Base-by-base conservation (phyloP, 768 basidiomycete species). In the Russula virescens region DNA sequence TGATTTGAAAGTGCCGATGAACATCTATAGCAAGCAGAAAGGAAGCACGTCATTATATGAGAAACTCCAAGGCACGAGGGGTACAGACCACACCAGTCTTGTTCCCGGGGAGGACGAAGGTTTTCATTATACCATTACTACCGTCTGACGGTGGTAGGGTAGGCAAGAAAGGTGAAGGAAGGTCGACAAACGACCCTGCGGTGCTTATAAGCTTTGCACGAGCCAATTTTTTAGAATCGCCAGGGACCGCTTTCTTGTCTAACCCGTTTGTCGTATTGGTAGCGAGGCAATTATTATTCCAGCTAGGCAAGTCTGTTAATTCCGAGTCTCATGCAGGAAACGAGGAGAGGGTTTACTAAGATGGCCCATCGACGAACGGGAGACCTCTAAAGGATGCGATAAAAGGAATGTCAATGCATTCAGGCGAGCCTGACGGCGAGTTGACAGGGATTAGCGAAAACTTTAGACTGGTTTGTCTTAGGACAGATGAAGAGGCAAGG, bases 271-370 rank as follows among this genome's bases (percentile, higher is more conserved):
- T 85, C 21, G 25, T 59, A 0, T 68, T 63, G 46, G 75, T 81
- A 0, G 81, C 82, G 16, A 76, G 82, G 69, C 86, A 87, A 66
- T 87, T 87, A 60, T 73, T 76, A 2, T 66, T 73, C 84, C 84
- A 87, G 77, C 83, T 86, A 66, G 7, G 25, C 38, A 26, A 28
- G 5, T 42, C 26, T 4, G 25, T 55, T 68, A 43, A 8, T 18
- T 43, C 13, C 35, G 19, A 8, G 2, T 43, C 13, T 42, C 16
- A 34, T 18, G 50, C 38, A 28, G 7, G 21, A 48, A 13, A 23
- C 31, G 58, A 21, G 3, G 26, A 11, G 19, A 55, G 18, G 10
- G 73, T 82, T 64, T 55, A 85, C 85, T 76, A 86, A 2, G 82
- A 81, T 2, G 68, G 72, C 47, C 70, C 62, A 64, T 87, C 81